phyloP scores from a whole-genome alignment of 495 filamentous ascomycete genomes.

The Parachaetomium inaequale region DNA sequence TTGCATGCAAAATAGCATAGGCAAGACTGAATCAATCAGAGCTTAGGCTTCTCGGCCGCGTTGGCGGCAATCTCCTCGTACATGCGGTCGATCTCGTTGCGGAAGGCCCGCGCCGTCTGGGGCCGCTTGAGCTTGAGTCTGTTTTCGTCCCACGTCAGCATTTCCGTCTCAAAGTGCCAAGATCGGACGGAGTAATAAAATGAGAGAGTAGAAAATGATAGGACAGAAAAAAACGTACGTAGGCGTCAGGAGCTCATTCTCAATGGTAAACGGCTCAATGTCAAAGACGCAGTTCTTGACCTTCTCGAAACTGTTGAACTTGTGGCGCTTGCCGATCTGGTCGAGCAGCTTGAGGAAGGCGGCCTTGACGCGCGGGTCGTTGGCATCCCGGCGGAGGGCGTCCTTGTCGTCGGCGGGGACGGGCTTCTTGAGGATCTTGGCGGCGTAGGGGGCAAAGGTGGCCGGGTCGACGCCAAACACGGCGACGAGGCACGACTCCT shows the following conservation, averaged over 20 bases:
- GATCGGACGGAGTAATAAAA: not conserved
- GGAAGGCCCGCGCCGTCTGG: constrained; percentile 75
- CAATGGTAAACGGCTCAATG: constrained; percentile 87
- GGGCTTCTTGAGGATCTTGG: constrained; percentile 64
- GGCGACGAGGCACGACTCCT: constrained; percentile 77
- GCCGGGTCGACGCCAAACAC: constrained; percentile 85
- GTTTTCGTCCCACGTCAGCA: constrained; percentile 4
- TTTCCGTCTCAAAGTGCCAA: not conserved
- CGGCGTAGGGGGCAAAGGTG: constrained; percentile 72
- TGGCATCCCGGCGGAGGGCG: constrained; percentile 61
- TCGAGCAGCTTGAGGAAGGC: constrained; percentile 79
- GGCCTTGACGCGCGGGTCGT: constrained; percentile 64
- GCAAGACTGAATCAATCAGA: too few relatives aligned
- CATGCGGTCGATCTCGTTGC: constrained; percentile 68
- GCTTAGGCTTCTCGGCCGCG: constrained; percentile 38
- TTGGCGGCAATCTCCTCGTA: constrained; percentile 62
- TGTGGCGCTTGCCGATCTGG: constrained; percentile 72
- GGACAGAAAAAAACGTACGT: constrained; percentile 64
- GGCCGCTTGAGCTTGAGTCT: constrained; percentile 95
- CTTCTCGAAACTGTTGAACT: constrained; percentile 85
- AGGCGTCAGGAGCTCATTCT: constrained; percentile 91
- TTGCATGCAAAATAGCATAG: not conserved
- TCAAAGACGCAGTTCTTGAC: constrained; percentile 71
- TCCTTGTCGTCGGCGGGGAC: constrained; percentile 60
- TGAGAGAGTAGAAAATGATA: not conserved